Evolutionary conservation across 768 basidiomycete species (phyloP), one percentile per base, ranked within the genome.

Genomic region (Porphyrellus cyaneotinctus): DNA sequence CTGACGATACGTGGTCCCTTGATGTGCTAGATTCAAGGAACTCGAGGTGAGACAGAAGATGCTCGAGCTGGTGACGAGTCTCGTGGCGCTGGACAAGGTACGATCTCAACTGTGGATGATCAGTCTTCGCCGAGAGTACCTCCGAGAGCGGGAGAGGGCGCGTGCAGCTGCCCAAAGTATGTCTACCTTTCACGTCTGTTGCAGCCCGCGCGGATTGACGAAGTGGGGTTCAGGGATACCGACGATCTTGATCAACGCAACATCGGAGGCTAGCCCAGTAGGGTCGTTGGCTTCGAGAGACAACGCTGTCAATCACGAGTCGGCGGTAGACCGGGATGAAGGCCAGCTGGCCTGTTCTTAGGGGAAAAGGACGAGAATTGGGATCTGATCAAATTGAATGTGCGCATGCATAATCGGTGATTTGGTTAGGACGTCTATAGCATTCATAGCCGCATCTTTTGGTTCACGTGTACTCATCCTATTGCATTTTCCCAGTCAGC

Each of bases 31-130:
- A 31, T 66, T 95, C 50, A 85, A 91, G 54, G 94, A 97, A 52
- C 78, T 93, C 2, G 81, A 92, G 13, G 75, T 76, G 18, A 75
- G 93, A 49, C 84, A 85, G 13, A 85, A 85, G 57, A 90, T 81
- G 30, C 91, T 84, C 63, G 83, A 84, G 57, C 74, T 90, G 13
- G 91, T 97, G 10, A 83, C 82, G 0, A 91, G 91, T 61, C 77
- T 91, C 10, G 87, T 95, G 36, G 88, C 91, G 63, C 70, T 95
- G 39, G 94, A 95, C 68, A 81, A 85, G 45, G 89, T 95, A 13
- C 80, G 84, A 37, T 92, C 91, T 0, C 67, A 93, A 44, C 71
- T 97, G n/a, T 78, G 78, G 52, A 87, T 85, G 49, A 87, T 92
- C 41, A 81, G 84, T 8, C 79, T 78, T 56, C 83, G 91, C 6